Evolutionary conservation across 169 alveolate genomes (phyloP).

Genomic region (Plasmodium relictum): DNA sequence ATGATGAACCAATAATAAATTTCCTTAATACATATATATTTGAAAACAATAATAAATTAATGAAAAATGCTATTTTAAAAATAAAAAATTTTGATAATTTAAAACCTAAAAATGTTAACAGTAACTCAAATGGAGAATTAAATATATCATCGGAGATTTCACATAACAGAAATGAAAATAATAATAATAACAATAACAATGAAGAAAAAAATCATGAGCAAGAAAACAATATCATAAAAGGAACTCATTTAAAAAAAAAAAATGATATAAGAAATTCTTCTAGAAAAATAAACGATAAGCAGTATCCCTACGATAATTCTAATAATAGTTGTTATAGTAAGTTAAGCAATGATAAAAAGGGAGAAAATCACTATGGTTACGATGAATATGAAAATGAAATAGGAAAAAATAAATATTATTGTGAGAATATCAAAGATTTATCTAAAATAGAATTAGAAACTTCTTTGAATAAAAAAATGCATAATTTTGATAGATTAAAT

Average conservation of each 20-base stretch:
- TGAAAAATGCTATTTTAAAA: slow-evolving; percentile 30
- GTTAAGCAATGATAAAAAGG: neutral
- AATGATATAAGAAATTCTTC: slow-evolving; percentile 2
- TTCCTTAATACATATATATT: slow-evolving; percentile 26
- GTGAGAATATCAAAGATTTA: neutral
- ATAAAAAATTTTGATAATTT: slow-evolving; percentile 3
- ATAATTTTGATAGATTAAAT: neutral
- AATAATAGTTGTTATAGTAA: neutral
- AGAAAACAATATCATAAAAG: slow-evolving; percentile 7
- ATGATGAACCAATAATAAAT: slow-evolving; percentile 35
- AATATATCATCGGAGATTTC: neutral
- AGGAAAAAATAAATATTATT: neutral
- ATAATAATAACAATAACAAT: slow-evolving; percentile 4
- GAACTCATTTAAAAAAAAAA: slow-evolving; percentile 22
- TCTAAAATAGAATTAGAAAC: neutral
- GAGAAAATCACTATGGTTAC: neutral
- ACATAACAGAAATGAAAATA: neutral
- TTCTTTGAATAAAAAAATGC: neutral
- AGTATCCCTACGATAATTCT: slow-evolving; percentile 1
- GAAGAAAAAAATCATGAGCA: neutral
- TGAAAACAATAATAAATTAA: slow-evolving; percentile 16
- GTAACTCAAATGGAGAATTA: slow-evolving; percentile 4
- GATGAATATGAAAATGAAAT: neutral
- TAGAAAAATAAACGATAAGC: neutral
- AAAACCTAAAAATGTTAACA: neutral